These are phyloP conservation scores for Boechera divaricarpa DNA, from an alignment of 345 rosid species.

Conservation along the genomic window DNA sequence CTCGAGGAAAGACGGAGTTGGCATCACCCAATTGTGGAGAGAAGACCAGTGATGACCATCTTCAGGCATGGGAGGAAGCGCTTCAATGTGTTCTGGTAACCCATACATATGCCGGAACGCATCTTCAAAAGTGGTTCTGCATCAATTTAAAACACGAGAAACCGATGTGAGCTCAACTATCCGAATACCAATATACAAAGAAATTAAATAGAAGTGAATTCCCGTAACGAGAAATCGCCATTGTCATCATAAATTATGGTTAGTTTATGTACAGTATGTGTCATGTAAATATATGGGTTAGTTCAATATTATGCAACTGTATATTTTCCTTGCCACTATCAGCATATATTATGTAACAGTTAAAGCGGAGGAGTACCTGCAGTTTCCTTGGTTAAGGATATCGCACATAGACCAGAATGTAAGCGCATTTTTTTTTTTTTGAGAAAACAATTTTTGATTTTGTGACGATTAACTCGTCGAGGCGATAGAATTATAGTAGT, in stretches of 20 bases:
- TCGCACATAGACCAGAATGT: slow-evolving; percentile 86
- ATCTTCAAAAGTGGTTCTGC: slow-evolving; percentile 75
- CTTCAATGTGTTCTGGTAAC: slow-evolving; percentile 70
- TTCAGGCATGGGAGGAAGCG: slow-evolving; percentile 95
- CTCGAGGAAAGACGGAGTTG: slow-evolving; percentile 92
- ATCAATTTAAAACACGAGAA: slow-evolving; percentile 27
- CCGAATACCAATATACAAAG: background rate
- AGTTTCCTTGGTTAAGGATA: slow-evolving; percentile 69
- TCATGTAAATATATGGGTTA: background rate
- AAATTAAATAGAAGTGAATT: background rate
- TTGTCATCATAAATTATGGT: slow-evolving; percentile 13
- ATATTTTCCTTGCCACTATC: slow-evolving; percentile 18
- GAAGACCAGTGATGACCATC: slow-evolving; percentile 94
- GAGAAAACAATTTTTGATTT: too few species aligned
- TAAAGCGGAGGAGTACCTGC: slow-evolving; percentile 56
- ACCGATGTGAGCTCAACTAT: background rate
- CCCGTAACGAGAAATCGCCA: background rate
- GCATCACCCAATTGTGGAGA: slow-evolving; percentile 98
- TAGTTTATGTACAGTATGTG: background rate
- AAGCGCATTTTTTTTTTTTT: slow-evolving; percentile 39
- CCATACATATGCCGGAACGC: slow-evolving; percentile 83
- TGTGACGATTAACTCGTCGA: too few species aligned
- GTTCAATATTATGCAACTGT: slow-evolving; percentile 1
- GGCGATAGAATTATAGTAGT: too few species aligned
- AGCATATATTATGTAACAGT: slow-evolving; percentile 17